phyloP scores from a whole-genome alignment of 306 rosid species.

The Erythrophleum fordii region DNA sequence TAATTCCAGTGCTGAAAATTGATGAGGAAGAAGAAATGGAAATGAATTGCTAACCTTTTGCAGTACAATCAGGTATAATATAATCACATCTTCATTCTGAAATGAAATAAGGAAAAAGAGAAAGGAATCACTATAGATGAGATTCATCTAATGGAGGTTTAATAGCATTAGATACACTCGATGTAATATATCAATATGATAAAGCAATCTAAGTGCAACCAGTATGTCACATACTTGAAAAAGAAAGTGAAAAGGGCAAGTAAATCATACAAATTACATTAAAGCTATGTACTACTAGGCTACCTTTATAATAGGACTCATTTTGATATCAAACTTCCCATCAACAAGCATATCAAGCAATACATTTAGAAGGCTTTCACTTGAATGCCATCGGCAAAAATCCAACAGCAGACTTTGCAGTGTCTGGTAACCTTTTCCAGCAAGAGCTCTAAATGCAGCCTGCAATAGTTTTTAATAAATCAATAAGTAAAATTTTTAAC shows the following conservation, averaged over 20 bases:
- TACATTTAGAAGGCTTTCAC: slow-evolving; percentile 75
- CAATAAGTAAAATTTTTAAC: not conserved
- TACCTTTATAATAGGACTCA: slow-evolving; percentile 87
- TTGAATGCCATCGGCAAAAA: slow-evolving; percentile 78
- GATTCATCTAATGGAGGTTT: slow-evolving; percentile 25
- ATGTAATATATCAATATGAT: slow-evolving; percentile 27
- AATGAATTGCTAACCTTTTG: slow-evolving; percentile 78
- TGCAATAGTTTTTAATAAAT: slow-evolving; percentile 44
- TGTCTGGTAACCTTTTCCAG: slow-evolving; percentile 95
- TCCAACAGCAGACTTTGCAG: slow-evolving; percentile 91
- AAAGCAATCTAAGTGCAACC: slow-evolving; percentile 21
- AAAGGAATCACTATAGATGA: slow-evolving; percentile 35
- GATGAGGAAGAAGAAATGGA: slow-evolving; percentile 35
- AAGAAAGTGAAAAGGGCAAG: slow-evolving; percentile 31
- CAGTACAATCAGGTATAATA: slow-evolving; percentile 75
- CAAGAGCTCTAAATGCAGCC: slow-evolving; percentile 90
- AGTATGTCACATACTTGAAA: slow-evolving; percentile 21
- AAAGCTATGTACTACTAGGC: slow-evolving; percentile 40
- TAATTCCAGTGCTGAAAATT: not conserved
- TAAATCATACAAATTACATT: slow-evolving; percentile 34
- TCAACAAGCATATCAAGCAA: slow-evolving; percentile 96
- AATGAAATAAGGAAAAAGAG: slow-evolving; percentile 34
- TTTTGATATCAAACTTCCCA: slow-evolving; percentile 81
- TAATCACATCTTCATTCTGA: slow-evolving; percentile 94
- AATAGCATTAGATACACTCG: slow-evolving; percentile 24